These are phyloP conservation scores for Fusarium mundagurra DNA, from an alignment of 2,329 filamentous ascomycete species.

Conservation along the genomic window DNA sequence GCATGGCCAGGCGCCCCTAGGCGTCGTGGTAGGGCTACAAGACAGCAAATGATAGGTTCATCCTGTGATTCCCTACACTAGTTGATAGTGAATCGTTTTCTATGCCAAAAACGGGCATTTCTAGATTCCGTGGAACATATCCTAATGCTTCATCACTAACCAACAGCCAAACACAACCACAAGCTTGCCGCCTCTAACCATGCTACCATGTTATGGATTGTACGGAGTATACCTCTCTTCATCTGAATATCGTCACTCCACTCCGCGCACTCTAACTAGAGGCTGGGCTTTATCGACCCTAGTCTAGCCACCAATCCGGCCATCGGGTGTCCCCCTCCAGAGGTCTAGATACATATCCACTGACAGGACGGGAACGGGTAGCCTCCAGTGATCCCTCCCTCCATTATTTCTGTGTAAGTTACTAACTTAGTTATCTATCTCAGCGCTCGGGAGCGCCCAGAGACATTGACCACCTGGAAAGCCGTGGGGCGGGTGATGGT, in stretches of 20 bases:
- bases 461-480: constrained; percentile 16
- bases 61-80: not conserved
- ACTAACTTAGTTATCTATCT: constrained; percentile 8
- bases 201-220: not conserved
- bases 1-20: constrained; percentile 1
- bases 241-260: not conserved
- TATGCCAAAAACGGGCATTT: constrained; percentile 13
- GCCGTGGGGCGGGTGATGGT: constrained; percentile 4
- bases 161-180: not conserved
- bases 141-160: not conserved
- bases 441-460: constrained; percentile 37
- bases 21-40: constrained; percentile 10
- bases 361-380: constrained; percentile 37
- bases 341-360: constrained; percentile 17
- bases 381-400: constrained; percentile 24
- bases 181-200: not conserved
- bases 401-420: not conserved
- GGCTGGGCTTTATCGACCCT: constrained; percentile 32
- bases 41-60: constrained; percentile 14
- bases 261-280: constrained; percentile 2
- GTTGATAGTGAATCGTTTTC: not conserved
- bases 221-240: not conserved
- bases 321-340: constrained; percentile 9
- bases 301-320: constrained; percentile 35
- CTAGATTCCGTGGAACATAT: constrained; percentile 10